These are phyloP conservation scores for Ophioceras dolichostomum DNA, from an alignment of 2,329 filamentous ascomycete genomes.

Conservation along the genomic window DNA sequence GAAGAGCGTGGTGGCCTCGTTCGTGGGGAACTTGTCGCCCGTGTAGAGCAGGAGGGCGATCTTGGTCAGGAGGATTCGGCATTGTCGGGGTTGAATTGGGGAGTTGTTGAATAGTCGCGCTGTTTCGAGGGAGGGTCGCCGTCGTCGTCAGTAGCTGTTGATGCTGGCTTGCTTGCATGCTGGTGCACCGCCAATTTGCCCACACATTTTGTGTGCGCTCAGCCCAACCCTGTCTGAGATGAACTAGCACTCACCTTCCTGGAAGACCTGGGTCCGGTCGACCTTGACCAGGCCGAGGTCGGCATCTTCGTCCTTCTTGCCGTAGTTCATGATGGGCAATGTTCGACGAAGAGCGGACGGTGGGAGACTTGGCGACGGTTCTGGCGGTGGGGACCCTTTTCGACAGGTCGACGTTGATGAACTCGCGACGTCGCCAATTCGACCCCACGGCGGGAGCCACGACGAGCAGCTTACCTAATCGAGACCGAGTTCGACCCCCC, in stretches of 20 bases:
- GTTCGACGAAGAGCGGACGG: conserved; percentile 5
- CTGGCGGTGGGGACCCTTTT: conserved; percentile 3
- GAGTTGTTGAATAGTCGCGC: conserved; percentile 97
- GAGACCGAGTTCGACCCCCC: too few species aligned
- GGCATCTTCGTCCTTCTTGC: conserved; percentile 98
- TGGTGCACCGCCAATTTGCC: conserved; percentile 2
- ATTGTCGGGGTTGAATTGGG: conserved; percentile 92
- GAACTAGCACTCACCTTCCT: conserved; percentile 86
- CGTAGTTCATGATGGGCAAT: conserved; percentile 70
- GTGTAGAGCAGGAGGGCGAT: conserved; percentile 93
- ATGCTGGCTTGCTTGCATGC: conserved; percentile 1
- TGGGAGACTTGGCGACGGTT: conserved; percentile 7
- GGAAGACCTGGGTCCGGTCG: conserved; percentile 94
- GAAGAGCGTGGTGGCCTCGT: conserved; percentile 96
- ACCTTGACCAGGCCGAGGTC: conserved; percentile 91
- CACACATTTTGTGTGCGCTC: too few species aligned
- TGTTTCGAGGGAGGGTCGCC: conserved; percentile 24
- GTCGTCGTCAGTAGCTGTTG: conserved; percentile 6
- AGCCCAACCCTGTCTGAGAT: too few species aligned
- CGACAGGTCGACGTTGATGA: conserved; percentile 1
- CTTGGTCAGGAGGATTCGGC: conserved; percentile 93
- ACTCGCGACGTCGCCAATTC: conserved; percentile 19
- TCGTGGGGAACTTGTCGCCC: conserved; percentile 90
- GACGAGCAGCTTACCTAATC: too few species aligned
- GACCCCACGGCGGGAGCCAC: conserved; percentile 5